Evolutionary conservation across 202 grass and related monocot genomes (phyloP).

Genomic region (Thinopyrum obtusiflorum): DNA sequence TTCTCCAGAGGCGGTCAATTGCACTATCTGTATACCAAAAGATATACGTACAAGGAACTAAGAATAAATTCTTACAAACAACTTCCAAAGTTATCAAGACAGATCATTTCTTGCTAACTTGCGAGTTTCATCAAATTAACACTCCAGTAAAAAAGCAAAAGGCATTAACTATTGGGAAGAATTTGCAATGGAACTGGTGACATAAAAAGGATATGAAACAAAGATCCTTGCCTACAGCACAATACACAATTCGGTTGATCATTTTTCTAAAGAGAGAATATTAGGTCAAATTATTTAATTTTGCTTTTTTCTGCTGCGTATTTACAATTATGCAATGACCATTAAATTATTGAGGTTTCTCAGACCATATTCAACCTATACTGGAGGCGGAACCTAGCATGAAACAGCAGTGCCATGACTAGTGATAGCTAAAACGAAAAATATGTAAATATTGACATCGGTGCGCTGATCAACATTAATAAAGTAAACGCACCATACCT

Average conservation of each 20-base stretch:
- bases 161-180: constrained; percentile 8
- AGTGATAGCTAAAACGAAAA: background rate
- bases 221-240: constrained; percentile 1
- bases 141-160: constrained; percentile 13
- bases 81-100: constrained; percentile 14
- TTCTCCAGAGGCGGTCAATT: constrained; percentile 95
- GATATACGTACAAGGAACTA: constrained; percentile 17
- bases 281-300: constrained; percentile 1
- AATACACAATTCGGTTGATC: background rate
- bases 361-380: constrained; percentile 9
- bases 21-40: constrained; percentile 78
- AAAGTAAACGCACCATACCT: constrained; percentile 62
- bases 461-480: constrained; percentile 9
- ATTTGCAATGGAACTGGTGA: background rate
- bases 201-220: background rate
- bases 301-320: background rate
- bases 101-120: constrained; percentile 10
- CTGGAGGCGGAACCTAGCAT: background rate
- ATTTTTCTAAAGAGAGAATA: background rate
- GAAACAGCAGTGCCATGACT: background rate
- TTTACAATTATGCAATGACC: background rate
- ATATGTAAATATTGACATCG: background rate
- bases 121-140: background rate
- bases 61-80: constrained; percentile 9
- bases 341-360: background rate